These are phyloP conservation scores for Triticum aestivum DNA, from an alignment of 176 grass and related monocot genomes.

Conservation along the genomic window DNA sequence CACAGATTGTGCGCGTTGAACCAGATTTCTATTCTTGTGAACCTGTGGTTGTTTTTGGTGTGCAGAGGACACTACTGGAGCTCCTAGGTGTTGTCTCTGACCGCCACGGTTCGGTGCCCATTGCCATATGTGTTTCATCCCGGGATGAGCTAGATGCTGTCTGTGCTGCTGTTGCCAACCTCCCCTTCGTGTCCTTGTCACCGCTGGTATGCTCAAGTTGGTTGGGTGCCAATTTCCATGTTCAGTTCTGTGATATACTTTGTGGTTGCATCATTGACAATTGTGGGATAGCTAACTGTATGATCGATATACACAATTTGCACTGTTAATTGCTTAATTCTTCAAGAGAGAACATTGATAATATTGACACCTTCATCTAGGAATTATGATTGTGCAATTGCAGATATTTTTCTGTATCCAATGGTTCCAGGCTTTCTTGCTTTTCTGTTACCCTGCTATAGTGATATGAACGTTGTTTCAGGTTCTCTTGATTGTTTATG, in stretches of 20 bases:
- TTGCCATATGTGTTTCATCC: conserved; percentile 66
- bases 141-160: conserved; percentile 81
- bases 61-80: conserved; percentile 78
- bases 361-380: neutral
- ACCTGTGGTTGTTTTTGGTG: neutral
- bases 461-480: neutral
- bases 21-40: neutral
- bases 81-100: conserved; percentile 71
- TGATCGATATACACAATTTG: neutral
- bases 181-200: conserved; percentile 67
- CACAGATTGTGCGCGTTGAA: neutral
- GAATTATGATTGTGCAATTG: neutral
- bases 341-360: neutral
- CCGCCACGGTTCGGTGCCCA: conserved; percentile 55
- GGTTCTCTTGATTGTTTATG: neutral
- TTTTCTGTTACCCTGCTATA: neutral
- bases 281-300: neutral
- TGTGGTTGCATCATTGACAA: neutral
- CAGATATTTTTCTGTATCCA: neutral
- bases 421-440: neutral
- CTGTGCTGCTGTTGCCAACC: conserved; percentile 64
- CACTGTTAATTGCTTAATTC: neutral
- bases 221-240: neutral
- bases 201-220: conserved; percentile 50
- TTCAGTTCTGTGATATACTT: neutral